phyloP scores from a whole-genome alignment of 768 basidiomycete genomes.

The Cystobasidium ongulense region DNA sequence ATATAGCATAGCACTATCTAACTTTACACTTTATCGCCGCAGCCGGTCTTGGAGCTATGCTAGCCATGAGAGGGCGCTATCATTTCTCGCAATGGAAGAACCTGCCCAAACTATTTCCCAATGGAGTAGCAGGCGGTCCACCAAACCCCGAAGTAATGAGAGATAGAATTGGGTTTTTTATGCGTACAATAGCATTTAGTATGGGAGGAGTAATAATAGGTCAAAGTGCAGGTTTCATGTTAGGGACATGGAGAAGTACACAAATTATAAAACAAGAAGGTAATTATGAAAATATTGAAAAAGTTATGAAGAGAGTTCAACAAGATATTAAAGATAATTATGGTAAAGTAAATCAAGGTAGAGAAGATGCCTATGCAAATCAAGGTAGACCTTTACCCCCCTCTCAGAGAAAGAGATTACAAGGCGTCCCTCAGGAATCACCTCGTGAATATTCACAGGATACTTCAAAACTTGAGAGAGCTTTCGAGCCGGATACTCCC shows the following conservation, averaged over 20 bases:
- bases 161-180: conserved; percentile 5
- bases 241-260: not conserved
- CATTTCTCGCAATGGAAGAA: conserved; percentile 21
- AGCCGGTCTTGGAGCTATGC: conserved; percentile 23
- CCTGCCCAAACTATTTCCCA: conserved; percentile 16
- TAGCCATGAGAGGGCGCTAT: conserved; percentile 15
- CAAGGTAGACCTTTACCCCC: not conserved
- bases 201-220: conserved; percentile 16
- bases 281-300: conserved; percentile 23
- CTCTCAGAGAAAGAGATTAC: conserved; percentile 12
- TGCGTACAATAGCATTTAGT: not conserved
- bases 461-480: conserved; percentile 2
- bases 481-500: not conserved
- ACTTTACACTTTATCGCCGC: not conserved
- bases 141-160: conserved; percentile 2
- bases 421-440: not conserved
- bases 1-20: not conserved
- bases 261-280: conserved; percentile 19
- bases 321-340: conserved; percentile 23
- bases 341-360: not conserved
- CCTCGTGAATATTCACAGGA: not conserved
- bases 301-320: conserved; percentile 27
- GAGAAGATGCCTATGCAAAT: not conserved
- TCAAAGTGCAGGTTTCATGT: conserved; percentile 7
- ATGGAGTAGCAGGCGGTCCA: not conserved